Evolutionary conservation across 257 asterid species (phyloP), one percentile per base, ranked within the genome.

Genomic region (Ehretia macrophylla): DNA sequence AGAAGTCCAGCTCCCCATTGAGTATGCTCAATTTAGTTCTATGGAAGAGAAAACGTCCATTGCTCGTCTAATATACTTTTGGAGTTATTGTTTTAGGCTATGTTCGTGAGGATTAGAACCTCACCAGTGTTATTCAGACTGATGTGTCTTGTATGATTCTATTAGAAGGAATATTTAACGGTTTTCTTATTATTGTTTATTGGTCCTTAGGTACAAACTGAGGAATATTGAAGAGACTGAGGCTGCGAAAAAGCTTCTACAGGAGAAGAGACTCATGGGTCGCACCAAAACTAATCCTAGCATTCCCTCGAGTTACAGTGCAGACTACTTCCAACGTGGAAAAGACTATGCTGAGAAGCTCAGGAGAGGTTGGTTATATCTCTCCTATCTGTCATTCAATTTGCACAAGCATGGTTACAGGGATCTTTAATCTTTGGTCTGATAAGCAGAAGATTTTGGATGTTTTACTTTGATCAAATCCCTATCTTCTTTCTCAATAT

Each of bases 201-300:
- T 59, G 67, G 47, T 56, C 59, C 51, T 71, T 84, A 90, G 98
- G 69, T 90, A 75, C 80, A 92, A 92, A 72, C 73, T 92, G 60
- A 84, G 71, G 78, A 92, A 92, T 67, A 92, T 92, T 38, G 99
- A 92, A 83, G 99, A 92, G 69, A 92, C 99, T 8, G 99, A 92
- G 84, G 99, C 97, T 39, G 99, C 99, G 6, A 92, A 88, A 75
- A 92, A 88, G 80, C 80, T 84, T 64, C 74, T 92, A 44, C 99
- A 92, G 84, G 99, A 92, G 77, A 92, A 84, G 85, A 86, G 95
- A 83, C 79, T 77, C 51, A 72, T 73, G 68, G 93, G 96, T 63
- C 83, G 83, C 66, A 54, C 92, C 37, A 91, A 68, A 75, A 62
- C 77, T 12, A 92, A 92, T 53, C 77, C 92, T 61, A 75, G 85